Evolutionary conservation across 805 yeast genomes (phyloP), one percentile per base, ranked within the genome.

Genomic region (Phaffomyces antillensis): DNA sequence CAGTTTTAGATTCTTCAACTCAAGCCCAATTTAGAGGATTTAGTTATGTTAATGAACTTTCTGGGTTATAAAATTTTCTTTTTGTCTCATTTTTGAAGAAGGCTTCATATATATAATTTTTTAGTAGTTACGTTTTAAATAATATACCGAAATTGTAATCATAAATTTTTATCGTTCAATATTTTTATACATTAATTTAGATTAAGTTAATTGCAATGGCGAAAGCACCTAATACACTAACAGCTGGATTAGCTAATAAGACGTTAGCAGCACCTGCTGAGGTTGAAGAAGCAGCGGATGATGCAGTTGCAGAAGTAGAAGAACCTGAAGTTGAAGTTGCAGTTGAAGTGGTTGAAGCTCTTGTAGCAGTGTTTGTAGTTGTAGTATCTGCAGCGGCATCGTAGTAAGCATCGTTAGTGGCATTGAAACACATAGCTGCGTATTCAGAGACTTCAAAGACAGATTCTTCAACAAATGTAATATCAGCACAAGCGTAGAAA

Each of bases 21-120:
- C 99, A 93, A 72, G 97, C 93, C 58, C 95, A 88, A 68, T 93
- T 93, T 76, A 80, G 98, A 56, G 99, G 99, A 4, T 93, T 93
- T 68, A 88, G 97, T 2, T 91, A 89, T 64, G 79, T 85, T 56
- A 77, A 84, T 26, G 89, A 82, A 41, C 80, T 78, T 30, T 52
- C 66, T 13, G 67, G 63, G 24, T 44, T 69, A 44, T 67, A 49
- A 58, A 26, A 26, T 26, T 3, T 26, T 26, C 28, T 26, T 7
- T n/a, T n/a, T n/a, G n/a, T 26, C 7, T 5, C 5, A 26, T 10
- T 9, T 9, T 26, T 10, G 11, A 5, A 26, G 30, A 28, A 28
- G 13, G 13, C 30, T 28, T 28, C 5, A 10, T 28, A 28, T 11
- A 28, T 10, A 28, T 9, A 26, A 26, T 5, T 26, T 11, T 28